A percentile compares a stretch with the other conserved stretches of the same genome.
Conservation (phyloP, 2,329 filamentous ascomycete species). For the Fusarium sp. region DNA sequence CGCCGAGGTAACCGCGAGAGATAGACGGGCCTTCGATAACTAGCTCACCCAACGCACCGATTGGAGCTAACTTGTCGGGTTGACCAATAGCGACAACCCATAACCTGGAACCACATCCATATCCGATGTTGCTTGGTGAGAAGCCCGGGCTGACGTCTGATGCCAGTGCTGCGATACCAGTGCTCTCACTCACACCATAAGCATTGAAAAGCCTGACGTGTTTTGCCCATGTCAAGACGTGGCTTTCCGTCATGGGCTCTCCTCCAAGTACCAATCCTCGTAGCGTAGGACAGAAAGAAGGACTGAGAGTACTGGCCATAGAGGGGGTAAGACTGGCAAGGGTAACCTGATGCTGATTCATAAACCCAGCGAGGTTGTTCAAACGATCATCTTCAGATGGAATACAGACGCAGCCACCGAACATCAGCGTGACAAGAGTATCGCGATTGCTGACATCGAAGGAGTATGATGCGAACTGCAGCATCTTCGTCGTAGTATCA, state of each 20-base stretch:
- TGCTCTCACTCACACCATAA: conserved; percentile 8
- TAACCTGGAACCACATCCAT: background rate
- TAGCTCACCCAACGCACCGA: background rate
- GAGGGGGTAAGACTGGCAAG: conserved; percentile 1
- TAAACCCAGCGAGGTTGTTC: background rate
- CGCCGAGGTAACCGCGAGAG: background rate
- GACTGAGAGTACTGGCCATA: background rate
- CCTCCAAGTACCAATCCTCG: conserved; percentile 1
- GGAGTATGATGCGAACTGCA: conserved; percentile 6
- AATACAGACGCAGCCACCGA: background rate
- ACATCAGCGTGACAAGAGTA: conserved; percentile 1
- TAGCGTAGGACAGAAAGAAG: background rate
- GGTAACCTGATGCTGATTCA: background rate
- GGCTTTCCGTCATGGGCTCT: background rate
- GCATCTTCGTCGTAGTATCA: background rate
- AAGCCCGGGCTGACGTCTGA: background rate
- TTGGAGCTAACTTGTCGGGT: conserved; percentile 1
- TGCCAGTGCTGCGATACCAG: background rate
- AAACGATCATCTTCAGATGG: background rate
- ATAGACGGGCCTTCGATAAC: conserved; percentile 1
- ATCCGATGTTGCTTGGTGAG: conserved; percentile 1
- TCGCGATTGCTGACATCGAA: conserved; percentile 11
- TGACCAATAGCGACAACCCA: conserved; percentile 1
- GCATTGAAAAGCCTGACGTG: conserved; percentile 6
- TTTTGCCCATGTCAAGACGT: conserved; percentile 1